Conservation (phyloP, 176 grass and related monocot species). For the Zea luxurians region DNA sequence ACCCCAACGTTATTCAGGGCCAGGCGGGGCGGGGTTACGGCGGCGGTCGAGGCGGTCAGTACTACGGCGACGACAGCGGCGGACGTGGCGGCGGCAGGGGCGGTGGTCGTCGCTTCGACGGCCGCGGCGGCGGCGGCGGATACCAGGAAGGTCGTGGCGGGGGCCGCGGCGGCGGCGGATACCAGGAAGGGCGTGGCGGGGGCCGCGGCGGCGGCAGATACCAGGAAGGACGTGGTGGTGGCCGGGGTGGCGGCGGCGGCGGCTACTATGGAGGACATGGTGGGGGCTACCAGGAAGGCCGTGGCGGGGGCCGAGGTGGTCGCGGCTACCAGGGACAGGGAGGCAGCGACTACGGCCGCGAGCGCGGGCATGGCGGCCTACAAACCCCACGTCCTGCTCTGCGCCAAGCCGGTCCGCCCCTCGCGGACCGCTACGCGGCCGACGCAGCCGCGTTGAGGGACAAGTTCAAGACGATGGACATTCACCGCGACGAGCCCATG, state of each 20-base stretch:
- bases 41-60: background rate
- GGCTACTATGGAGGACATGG: background rate
- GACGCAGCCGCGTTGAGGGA: background rate
- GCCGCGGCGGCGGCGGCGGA: background rate
- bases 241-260: background rate
- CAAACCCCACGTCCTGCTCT: background rate
- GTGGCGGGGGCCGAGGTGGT: background rate
- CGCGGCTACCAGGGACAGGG: background rate
- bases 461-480: slow-evolving; percentile 26
- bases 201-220: background rate
- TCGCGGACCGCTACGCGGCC: slow-evolving; percentile 9
- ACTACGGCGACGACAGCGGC: too few species aligned
- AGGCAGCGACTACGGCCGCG: background rate
- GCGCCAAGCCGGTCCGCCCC: slow-evolving; percentile 27
- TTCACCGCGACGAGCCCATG: slow-evolving; percentile 14
- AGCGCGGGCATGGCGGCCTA: background rate
- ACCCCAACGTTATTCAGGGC: slow-evolving; percentile 11
- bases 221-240: background rate
- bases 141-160: background rate
- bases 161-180: background rate
- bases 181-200: background rate
- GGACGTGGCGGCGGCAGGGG: background rate
- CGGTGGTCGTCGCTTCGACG: too few species aligned
- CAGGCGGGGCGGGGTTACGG: background rate
- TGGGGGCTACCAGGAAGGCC: background rate